Evolutionary conservation across 2,329 filamentous ascomycete species (phyloP).

Genomic region (Sphaerulina musiva): DNA sequence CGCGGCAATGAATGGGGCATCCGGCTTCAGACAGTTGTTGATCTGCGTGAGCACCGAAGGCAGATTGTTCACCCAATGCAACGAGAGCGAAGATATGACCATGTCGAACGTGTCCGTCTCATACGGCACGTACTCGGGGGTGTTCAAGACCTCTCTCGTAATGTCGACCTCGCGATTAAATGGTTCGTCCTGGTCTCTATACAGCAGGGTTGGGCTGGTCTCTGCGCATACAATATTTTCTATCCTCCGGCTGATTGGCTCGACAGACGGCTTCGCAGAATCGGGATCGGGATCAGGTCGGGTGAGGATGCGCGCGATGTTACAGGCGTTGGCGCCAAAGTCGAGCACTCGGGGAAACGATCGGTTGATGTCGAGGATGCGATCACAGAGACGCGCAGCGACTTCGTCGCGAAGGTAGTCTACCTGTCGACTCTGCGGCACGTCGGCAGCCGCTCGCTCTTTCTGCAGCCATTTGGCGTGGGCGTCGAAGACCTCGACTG

Average conservation of each 20-base stretch:
- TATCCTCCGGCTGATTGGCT: conserved; percentile 65
- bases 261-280: conserved; percentile 52
- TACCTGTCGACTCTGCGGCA: conserved; percentile 66
- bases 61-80: conserved; percentile 98
- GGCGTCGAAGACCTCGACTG: conserved; percentile 86
- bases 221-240: conserved; percentile 73
- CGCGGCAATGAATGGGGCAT: conserved; percentile 84
- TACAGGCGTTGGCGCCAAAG: conserved; percentile 91
- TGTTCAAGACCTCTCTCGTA: conserved; percentile 65
- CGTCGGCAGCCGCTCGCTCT: conserved; percentile 69
- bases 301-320: conserved; percentile 76
- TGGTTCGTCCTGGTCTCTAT: conserved; percentile 67
- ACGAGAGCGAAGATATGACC: conserved; percentile 76
- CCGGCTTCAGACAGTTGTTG: conserved; percentile 80
- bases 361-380: conserved; percentile 88
- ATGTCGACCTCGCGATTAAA: conserved; percentile 72
- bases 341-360: conserved; percentile 79
- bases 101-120: conserved; percentile 74
- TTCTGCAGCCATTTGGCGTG: conserved; percentile 84
- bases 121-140: conserved; percentile 71
- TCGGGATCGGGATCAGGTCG: conserved; percentile 57
- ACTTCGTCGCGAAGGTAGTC: conserved; percentile 95
- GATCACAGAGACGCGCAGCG: conserved; percentile 73
- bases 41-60: conserved; percentile 78
- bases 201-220: conserved; percentile 67